Evolutionary conservation across 2,329 filamentous ascomycete genomes (phyloP).

Genomic region (Cercospora sp.): DNA sequence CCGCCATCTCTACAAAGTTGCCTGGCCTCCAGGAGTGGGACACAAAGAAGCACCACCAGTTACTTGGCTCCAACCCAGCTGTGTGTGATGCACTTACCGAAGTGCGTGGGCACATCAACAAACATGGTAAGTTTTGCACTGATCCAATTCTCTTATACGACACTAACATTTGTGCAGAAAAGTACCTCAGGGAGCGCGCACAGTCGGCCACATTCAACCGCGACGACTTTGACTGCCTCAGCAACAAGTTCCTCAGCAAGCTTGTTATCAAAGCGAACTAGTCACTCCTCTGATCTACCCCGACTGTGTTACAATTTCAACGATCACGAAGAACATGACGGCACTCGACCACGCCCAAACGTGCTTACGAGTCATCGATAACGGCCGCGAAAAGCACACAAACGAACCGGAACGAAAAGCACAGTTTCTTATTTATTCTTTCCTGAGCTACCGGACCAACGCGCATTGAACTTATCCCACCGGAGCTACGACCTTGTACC

Average conservation of each 20-base stretch:
- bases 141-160: not conserved
- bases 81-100: slow-evolving; percentile 97
- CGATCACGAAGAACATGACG: slow-evolving; percentile 15
- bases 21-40: slow-evolving; percentile 94
- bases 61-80: slow-evolving; percentile 85
- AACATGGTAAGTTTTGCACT: slow-evolving; percentile 71
- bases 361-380: slow-evolving; percentile 13
- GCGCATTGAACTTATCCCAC: not conserved
- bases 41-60: slow-evolving; percentile 82
- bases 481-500: slow-evolving; percentile 19
- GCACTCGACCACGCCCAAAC: slow-evolving; percentile 7
- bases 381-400: slow-evolving; percentile 13
- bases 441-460: slow-evolving; percentile 14
- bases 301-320: slow-evolving; percentile 5
- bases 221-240: slow-evolving; percentile 89
- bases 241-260: slow-evolving; percentile 96
- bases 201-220: slow-evolving; percentile 73
- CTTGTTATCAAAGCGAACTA: slow-evolving; percentile 92
- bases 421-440: slow-evolving; percentile 21
- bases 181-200: slow-evolving; percentile 78
- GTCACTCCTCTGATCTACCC: not conserved
- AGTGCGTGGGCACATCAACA: slow-evolving; percentile 85
- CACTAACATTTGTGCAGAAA: slow-evolving; percentile 59
- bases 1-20: slow-evolving; percentile 95
- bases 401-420: slow-evolving; percentile 24